Percentiles rank a stretch among this genome's conserved stretches.
Conservation (phyloP, 2,329 filamentous ascomycete genomes). For the Colletotrichum acutatum region DNA sequence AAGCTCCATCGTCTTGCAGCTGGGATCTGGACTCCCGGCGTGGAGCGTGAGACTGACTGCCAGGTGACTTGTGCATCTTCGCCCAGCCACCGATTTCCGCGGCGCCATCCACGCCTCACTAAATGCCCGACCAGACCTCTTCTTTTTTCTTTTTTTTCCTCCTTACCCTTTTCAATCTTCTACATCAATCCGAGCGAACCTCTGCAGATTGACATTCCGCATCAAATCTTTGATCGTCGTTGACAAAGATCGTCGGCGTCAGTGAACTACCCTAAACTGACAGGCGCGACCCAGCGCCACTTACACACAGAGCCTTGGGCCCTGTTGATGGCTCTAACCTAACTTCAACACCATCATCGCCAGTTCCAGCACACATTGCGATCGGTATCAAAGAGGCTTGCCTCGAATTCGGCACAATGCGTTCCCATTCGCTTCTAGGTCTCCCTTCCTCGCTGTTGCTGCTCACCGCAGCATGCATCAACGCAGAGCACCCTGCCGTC, state of each 20-base stretch:
- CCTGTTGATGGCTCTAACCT: not conserved
- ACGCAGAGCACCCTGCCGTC: slow-evolving; percentile 63
- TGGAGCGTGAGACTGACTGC: not conserved
- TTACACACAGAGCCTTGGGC: not conserved
- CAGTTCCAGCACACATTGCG: not conserved
- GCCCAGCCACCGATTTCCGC: slow-evolving; percentile 34
- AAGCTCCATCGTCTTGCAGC: slow-evolving; percentile 30
- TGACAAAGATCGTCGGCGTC: not conserved
- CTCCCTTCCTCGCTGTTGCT: slow-evolving; percentile 58
- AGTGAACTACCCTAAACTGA: not conserved
- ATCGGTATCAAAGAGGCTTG: not conserved
- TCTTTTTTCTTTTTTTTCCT: not conserved
- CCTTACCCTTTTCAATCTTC: not conserved
- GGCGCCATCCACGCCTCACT: slow-evolving; percentile 7
- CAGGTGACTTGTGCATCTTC: not conserved
- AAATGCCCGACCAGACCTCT: slow-evolving; percentile 1
- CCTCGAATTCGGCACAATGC: slow-evolving; percentile 47
- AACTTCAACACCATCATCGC: slow-evolving; percentile 3
- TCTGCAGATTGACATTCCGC: not conserved
- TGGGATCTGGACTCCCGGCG: not conserved
- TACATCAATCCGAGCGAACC: not conserved
- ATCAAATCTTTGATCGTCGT: not conserved
- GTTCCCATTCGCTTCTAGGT: slow-evolving; percentile 47
- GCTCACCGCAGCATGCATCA: slow-evolving; percentile 53
- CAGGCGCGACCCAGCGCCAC: slow-evolving; percentile 3